Evolutionary conservation across 495 filamentous ascomycete genomes (phyloP).

Genomic region (Talaromyces adpressus): DNA sequence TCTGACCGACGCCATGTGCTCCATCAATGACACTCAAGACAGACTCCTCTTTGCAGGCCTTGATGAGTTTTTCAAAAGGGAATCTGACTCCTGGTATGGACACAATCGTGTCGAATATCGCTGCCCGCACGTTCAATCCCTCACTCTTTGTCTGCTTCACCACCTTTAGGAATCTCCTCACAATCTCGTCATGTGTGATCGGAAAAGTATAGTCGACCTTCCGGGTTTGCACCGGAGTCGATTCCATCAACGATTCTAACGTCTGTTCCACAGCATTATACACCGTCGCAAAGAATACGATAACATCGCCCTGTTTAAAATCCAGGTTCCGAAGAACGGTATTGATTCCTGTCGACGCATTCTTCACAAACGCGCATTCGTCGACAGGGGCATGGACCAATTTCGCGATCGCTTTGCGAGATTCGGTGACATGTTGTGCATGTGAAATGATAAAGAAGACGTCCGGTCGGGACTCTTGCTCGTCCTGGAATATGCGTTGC

Average conservation of each 20-base stretch:
- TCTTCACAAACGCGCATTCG: slow-evolving; percentile 70
- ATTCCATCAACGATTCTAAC: slow-evolving; percentile 62
- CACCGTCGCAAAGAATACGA: slow-evolving; percentile 64
- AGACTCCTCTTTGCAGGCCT: slow-evolving; percentile 54
- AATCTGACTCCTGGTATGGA: slow-evolving; percentile 69
- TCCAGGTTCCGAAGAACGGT: slow-evolving; percentile 68
- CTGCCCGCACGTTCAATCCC: slow-evolving; percentile 46
- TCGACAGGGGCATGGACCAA: slow-evolving; percentile 54
- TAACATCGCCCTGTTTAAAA: slow-evolving; percentile 52
- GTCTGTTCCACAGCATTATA: slow-evolving; percentile 71
- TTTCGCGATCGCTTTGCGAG: slow-evolving; percentile 55
- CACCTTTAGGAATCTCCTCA: slow-evolving; percentile 41
- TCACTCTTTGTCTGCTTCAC: slow-evolving; percentile 33
- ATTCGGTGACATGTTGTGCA: slow-evolving; percentile 50
- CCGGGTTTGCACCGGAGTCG: slow-evolving; percentile 26
- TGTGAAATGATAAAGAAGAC: slow-evolving; percentile 61
- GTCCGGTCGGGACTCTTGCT: slow-evolving; percentile 60
- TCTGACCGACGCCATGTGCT: slow-evolving; percentile 75
- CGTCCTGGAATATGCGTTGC: slow-evolving; percentile 51
- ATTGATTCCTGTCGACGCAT: slow-evolving; percentile 75
- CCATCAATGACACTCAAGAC: slow-evolving; percentile 67
- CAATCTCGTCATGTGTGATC: slow-evolving; percentile 49
- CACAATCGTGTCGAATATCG: slow-evolving; percentile 74
- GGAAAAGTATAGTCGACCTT: slow-evolving; percentile 50
- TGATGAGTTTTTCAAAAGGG: slow-evolving; percentile 63